Percentiles rank a stretch among this genome's conserved stretches.
Conservation (phyloP, 129 eudicot species). For the Lactuca sativa region DNA sequence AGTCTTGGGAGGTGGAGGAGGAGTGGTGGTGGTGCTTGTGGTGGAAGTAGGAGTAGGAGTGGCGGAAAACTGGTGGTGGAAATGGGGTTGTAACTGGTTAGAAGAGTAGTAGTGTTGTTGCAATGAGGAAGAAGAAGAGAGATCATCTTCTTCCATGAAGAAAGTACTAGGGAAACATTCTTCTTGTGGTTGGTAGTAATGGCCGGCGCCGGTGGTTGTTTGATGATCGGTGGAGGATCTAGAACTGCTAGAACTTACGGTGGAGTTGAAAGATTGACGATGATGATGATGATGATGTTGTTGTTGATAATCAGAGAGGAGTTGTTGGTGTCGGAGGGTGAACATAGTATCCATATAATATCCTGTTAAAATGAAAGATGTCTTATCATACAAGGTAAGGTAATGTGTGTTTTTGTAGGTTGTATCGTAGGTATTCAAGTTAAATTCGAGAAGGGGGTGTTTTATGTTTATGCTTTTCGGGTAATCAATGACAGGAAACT, state of each 20-base stretch:
- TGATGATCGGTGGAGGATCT: slow-evolving; percentile 51
- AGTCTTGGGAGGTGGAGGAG: slow-evolving; percentile 28
- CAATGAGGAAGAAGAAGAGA: slow-evolving; percentile 62
- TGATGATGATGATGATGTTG: slow-evolving; percentile 32
- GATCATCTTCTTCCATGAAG: slow-evolving; percentile 92
- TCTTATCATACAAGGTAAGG: slow-evolving; percentile 25
- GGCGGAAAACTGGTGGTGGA: slow-evolving; percentile 32
- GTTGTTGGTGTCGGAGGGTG: slow-evolving; percentile 77
- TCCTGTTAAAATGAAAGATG: slow-evolving; percentile 16
- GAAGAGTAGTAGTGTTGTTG: slow-evolving; percentile 45
- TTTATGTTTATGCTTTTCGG: slow-evolving; percentile 19
- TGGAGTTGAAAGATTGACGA: slow-evolving; percentile 64
- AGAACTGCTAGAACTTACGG: slow-evolving; percentile 73
- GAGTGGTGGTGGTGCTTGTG: slow-evolving; percentile 15
- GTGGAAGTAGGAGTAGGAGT: slow-evolving; percentile 40
- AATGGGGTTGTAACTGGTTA: slow-evolving; percentile 28
- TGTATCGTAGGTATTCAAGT: not conserved
- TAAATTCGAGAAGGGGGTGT: not conserved
- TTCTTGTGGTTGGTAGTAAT: slow-evolving; percentile 49
- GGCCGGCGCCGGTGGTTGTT: slow-evolving; percentile 13
- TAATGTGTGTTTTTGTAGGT: slow-evolving; percentile 21
- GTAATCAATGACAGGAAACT: slow-evolving; percentile 9
- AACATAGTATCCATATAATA: slow-evolving; percentile 82
- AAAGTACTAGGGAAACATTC: slow-evolving; percentile 74
- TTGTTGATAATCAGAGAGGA: slow-evolving; percentile 45